Base-by-base conservation (phyloP, 2,329 filamentous ascomycete species). In the Botrytis hyacinthi region DNA sequence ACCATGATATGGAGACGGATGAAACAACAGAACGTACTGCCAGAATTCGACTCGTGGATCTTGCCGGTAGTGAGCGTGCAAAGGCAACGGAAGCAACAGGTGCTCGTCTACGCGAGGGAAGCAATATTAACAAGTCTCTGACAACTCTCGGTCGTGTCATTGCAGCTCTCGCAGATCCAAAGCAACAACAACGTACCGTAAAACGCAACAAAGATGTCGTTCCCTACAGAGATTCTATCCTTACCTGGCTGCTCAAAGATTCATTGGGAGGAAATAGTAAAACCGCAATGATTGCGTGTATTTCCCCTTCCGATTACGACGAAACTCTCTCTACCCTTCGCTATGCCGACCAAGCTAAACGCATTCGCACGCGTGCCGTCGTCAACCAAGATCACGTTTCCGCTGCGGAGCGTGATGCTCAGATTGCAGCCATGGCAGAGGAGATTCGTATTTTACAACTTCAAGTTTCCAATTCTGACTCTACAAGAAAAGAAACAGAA, bases 241-340 rank as follows among this genome's bases (percentile, higher is more conserved):
- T 91, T 70, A 91, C 89, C 0, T 91, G 95, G 95, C 87, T 99
- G 6, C 87, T 99, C 76, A 98, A 98, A 82, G 96, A 99, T 83
- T 97, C 93, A 1, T 86, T 99, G 0, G 96, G 96, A 20, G 96
- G 96, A 72, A 99, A 99, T 86, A 95, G 92, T 80, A 99, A 98
- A 84, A 99, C 96, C 16, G 96, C 96, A 75, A 99, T 99, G 96
- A 98, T 99, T 79, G 96, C 96, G 14, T 98, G 96, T 82, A 97
- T 99, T 78, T 92, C 94, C 8, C 96, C 96, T 0, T 91, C 93
- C 0, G 96, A 99, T 84, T 98, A 99, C 81, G 96, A 99, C 73
- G 96, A 99, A 82, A 99, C 96, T 0, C 88, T 99, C 1, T 97
- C 94, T 3, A 99, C 96, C 1, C 89, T 99, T 20, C 93, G 96